Percentiles rank a stretch among this genome's conserved stretches.
Evolutionary conservation across 2,329 filamentous ascomycete species (phyloP).

Genomic region (Lasiodiplodia hormozganensis): DNA sequence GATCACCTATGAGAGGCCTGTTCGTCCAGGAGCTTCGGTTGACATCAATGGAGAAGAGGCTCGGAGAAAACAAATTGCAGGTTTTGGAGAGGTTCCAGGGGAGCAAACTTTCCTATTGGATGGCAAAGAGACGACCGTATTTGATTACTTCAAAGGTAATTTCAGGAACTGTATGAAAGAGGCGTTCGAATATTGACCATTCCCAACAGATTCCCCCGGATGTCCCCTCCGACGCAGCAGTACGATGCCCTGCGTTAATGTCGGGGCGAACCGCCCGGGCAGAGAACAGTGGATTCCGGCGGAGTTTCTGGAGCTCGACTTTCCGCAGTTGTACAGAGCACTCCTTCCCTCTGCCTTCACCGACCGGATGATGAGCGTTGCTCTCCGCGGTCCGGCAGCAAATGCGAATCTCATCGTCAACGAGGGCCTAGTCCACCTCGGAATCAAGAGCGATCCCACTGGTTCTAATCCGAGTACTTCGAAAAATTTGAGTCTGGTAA

Average conservation of each 20-base stretch:
- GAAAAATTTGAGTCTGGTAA: neutral
- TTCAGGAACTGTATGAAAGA: too few species aligned
- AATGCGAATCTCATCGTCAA: constrained; percentile 26
- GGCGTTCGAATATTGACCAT: too few species aligned
- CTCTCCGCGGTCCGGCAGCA: constrained; percentile 9
- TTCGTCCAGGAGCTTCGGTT: too few species aligned
- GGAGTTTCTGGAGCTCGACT: constrained; percentile 10
- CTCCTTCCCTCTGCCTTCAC: neutral
- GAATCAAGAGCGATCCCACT: constrained; percentile 4
- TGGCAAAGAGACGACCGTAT: neutral
- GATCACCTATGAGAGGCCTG: constrained; percentile 24
- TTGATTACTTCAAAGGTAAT: constrained; percentile 13
- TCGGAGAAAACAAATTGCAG: neutral
- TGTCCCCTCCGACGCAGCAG: neutral
- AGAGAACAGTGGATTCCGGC: constrained; percentile 22
- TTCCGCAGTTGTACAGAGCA: constrained; percentile 9
- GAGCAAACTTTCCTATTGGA: neutral
- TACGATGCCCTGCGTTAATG: constrained; percentile 9
- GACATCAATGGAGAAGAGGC: constrained; percentile 5
- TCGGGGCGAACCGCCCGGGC: constrained; percentile 13
- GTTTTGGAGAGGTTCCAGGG: neutral
- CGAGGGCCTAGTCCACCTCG: constrained; percentile 29
- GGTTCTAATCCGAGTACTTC: too few species aligned
- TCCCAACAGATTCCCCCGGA: neutral
- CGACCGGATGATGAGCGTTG: constrained; percentile 24